These are phyloP conservation scores for Vanderwaltozyma tropicalis DNA, from an alignment of 805 yeast genomes.

Conservation along the genomic window DNA sequence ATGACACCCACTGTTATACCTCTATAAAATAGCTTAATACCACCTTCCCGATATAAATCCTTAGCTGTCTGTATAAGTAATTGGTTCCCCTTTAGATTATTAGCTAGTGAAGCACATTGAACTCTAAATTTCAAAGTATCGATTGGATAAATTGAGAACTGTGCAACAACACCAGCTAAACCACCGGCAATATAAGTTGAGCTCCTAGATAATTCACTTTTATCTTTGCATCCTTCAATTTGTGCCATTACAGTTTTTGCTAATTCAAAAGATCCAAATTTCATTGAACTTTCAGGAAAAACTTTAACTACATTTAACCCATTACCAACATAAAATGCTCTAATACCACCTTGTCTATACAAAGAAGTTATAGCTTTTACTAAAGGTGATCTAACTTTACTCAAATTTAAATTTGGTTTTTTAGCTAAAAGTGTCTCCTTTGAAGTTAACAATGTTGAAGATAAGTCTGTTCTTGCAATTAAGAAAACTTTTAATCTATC, in stretches of 20 bases:
- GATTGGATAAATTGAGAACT: conserved; percentile 86
- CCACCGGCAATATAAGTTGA: conserved; percentile 93
- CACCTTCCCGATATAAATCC: conserved; percentile 72
- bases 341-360: conserved; percentile 81
- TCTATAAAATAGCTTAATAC: conserved; percentile 66
- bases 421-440: conserved; percentile 37
- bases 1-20: conserved; percentile 86
- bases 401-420: conserved; percentile 29
- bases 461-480: conserved; percentile 79
- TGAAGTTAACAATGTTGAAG: conserved; percentile 57
- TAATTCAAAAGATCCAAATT: conserved; percentile 89
- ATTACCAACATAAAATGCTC: conserved; percentile 88
- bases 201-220: conserved; percentile 55
- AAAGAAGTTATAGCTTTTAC: conserved; percentile 70
- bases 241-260: conserved; percentile 64
- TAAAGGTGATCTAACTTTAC: conserved; percentile 61
- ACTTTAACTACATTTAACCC: conserved; percentile 89
- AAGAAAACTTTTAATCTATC: conserved; percentile 89
- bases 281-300: conserved; percentile 95
- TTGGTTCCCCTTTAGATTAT: conserved; percentile 45
- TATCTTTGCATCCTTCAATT: conserved; percentile 66
- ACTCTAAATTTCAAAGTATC: conserved; percentile 89
- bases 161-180: conserved; percentile 88
- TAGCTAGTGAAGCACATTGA: conserved; percentile 80
- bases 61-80: conserved; percentile 58